Evolutionary conservation across 352 stramenopile genomes (phyloP).

Genomic region (Globisporangium cystogenes): DNA sequence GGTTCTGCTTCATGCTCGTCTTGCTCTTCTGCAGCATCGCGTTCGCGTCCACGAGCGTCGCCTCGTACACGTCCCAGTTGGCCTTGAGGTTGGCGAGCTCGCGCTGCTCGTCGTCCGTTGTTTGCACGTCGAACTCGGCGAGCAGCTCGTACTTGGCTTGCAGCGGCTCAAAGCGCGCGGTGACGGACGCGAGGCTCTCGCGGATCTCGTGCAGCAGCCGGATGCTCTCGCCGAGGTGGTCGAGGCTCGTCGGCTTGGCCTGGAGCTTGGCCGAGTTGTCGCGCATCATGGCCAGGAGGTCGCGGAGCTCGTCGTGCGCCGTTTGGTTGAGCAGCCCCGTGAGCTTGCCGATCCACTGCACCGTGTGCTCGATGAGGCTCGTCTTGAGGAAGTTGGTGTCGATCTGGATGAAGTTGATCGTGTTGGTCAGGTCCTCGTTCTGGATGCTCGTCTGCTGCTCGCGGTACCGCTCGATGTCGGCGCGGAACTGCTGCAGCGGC

Average conservation of each 20-base stretch:
- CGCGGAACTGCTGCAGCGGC: slow-evolving; percentile 90
- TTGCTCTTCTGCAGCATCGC: slow-evolving; percentile 92
- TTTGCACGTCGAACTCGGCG: slow-evolving; percentile 86
- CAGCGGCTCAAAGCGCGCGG: slow-evolving; percentile 77
- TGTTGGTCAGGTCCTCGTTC: slow-evolving; percentile 90
- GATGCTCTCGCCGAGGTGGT: slow-evolving; percentile 91
- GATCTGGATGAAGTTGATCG: slow-evolving; percentile 95
- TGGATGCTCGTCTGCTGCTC: slow-evolving; percentile 91
- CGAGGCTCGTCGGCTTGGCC: slow-evolving; percentile 81
- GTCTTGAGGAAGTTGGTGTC: slow-evolving; percentile 92
- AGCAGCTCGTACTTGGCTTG: slow-evolving; percentile 87
- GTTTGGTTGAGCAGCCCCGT: slow-evolving; percentile 91
- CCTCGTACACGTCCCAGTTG: slow-evolving; percentile 84
- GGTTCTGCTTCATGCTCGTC: slow-evolving; percentile 93
- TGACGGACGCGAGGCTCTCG: slow-evolving; percentile 59
- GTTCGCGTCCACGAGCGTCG: slow-evolving; percentile 81
- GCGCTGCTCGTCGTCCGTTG: slow-evolving; percentile 80
- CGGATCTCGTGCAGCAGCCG: slow-evolving; percentile 87
- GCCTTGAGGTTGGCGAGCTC: slow-evolving; percentile 61
- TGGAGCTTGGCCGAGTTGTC: slow-evolving; percentile 83
- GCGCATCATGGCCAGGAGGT: slow-evolving; percentile 87
- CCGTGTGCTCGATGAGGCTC: slow-evolving; percentile 88
- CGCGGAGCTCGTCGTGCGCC: slow-evolving; percentile 80
- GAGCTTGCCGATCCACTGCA: slow-evolving; percentile 92
- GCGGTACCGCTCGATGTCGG: slow-evolving; percentile 89